Percentiles rank a stretch among this genome's conserved stretches.
These are phyloP conservation scores for Fistulinella cinereoalba DNA, from an alignment of 1,284 basidiomycete species.

Conservation along the genomic window DNA sequence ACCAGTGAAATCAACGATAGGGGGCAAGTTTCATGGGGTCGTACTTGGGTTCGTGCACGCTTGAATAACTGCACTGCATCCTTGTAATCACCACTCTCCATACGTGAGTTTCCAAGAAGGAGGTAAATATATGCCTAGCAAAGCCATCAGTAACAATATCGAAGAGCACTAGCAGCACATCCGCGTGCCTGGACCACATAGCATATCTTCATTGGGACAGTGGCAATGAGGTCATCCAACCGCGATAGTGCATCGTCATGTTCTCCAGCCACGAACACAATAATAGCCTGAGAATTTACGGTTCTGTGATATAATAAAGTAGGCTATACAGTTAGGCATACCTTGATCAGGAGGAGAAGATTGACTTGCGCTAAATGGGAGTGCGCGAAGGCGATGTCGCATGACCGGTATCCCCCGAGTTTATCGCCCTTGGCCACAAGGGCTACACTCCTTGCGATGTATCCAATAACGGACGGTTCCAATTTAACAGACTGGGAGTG, in stretches of 20 bases:
- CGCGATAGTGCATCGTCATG: constrained; percentile 1
- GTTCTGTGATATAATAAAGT: too few relatives aligned
- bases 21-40: not conserved
- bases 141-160: not conserved
- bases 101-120: not conserved
- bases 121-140: constrained; percentile 4
- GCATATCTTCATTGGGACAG: not conserved
- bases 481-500: not conserved
- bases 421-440: not conserved
- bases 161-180: fast-evolving
- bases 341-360: constrained; percentile 1
- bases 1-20: not conserved
- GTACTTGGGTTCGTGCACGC: not conserved
- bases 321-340: too few relatives aligned
- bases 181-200: not conserved
- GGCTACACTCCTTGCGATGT: constrained; percentile 7
- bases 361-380: not conserved
- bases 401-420: not conserved
- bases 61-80: constrained; percentile 3
- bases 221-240: constrained; percentile 2
- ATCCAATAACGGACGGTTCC: not conserved
- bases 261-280: constrained; percentile 3
- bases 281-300: not conserved
- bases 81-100: not conserved
- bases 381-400: not conserved